Evolutionary conservation across 2,329 filamentous ascomycete genomes (phyloP).

Genomic region (Exophiala sideris): DNA sequence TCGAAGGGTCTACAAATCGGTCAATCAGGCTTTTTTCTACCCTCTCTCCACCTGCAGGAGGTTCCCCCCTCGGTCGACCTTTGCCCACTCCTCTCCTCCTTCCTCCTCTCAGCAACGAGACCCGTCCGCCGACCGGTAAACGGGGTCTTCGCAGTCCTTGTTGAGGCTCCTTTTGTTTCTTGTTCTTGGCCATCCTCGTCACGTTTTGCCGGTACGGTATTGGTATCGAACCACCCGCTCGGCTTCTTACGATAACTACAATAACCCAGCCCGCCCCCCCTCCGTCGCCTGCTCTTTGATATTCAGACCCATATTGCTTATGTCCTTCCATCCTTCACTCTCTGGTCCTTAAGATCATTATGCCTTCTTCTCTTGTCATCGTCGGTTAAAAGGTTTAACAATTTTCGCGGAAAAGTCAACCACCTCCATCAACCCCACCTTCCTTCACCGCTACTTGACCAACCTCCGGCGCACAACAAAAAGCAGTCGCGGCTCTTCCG

Average conservation of each 20-base stretch:
- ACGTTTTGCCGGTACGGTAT: constrained; percentile 20
- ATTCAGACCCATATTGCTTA: constrained; percentile 7
- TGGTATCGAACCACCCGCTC: constrained; percentile 12
- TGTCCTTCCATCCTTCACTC: constrained; percentile 3
- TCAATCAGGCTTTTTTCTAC: constrained; percentile 7
- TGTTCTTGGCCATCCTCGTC: constrained; percentile 13
- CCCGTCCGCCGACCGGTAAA: constrained; percentile 12
- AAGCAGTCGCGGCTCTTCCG: constrained; percentile 8
- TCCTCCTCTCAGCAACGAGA: constrained; percentile 4
- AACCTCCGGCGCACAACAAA: constrained; percentile 15
- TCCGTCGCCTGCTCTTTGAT: neutral
- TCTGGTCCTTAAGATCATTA: constrained; percentile 1
- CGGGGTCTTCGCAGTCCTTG: constrained; percentile 10
- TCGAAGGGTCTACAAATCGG: neutral
- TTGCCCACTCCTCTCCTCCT: constrained; percentile 6
- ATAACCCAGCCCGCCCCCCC: constrained; percentile 15
- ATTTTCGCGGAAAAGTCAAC: constrained; percentile 10
- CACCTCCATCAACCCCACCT: constrained; percentile 17
- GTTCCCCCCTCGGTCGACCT: neutral
- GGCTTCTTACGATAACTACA: constrained; percentile 12
- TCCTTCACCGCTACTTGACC: constrained; percentile 22
- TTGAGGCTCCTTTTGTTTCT: constrained; percentile 18
- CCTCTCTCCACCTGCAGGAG: constrained; percentile 3
- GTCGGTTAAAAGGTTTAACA: neutral
- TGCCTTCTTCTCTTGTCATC: constrained; percentile 7